Base-by-base conservation (phyloP, 1,139 yeast genomes). In the Saccharomyces hybrid region DNA sequence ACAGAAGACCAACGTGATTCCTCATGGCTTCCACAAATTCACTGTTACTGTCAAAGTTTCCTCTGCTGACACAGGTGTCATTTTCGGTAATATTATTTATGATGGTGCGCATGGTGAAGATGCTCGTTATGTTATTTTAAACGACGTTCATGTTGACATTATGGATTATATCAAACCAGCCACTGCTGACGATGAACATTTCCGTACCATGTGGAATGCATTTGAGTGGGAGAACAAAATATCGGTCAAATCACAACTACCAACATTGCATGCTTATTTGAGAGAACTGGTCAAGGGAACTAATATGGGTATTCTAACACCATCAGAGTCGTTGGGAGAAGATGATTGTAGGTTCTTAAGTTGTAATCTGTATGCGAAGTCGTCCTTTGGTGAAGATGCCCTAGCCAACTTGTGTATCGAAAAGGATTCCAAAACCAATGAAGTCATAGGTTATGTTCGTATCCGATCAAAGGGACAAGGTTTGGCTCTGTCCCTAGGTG, bases 181-280 rank as follows among this genome's bases (percentile, higher is more conserved):
- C 13, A 79, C 82, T 28, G 89, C 96, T 71, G 76, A 90, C 16
- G 99, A 93, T 72, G 82, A 84, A 52, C 86, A 82, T 62, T 95
- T 95, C 88, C 88, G 99, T 66, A 82, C 84, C 65, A 91, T 91
- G 98, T 95, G 99, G 99, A 88, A 90, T 70, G 98, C 91, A 71
- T 95, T 95, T 70, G 99, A 95, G 74, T 95, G 99, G 99, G 99
- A 95, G 73, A 95, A 95, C 75, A 95, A 95, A 76, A 93, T 95
- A 66, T 88, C 93, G 59, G 88, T 95, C 68, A 85, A 87, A 64
- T 84, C 95, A 2, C 67, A 68, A 16, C 78, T 85, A 64, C 73
- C 80, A 47, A 75, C 91, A 1, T 79, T 95, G 67, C 85, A 85
- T 67, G 88, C 82, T 51, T 95, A 89, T 73, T 77, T 95, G 71